Evolutionary conservation across 2,329 filamentous ascomycete genomes (phyloP).

Genomic region (Tolypocladium ophioglossoides): DNA sequence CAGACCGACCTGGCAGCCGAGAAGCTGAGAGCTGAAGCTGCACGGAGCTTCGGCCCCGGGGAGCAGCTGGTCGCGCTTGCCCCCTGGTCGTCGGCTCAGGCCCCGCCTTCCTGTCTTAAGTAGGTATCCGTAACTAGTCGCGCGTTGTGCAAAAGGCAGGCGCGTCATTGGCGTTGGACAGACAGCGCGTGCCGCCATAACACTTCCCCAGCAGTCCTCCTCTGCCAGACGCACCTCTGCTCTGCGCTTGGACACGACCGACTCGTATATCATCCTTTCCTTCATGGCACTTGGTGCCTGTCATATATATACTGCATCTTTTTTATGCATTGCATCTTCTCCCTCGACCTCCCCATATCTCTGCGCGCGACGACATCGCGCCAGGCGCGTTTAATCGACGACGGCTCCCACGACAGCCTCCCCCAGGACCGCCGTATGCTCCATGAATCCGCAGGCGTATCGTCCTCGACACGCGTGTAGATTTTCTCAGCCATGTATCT

Average conservation of each 20-base stretch:
- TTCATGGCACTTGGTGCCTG: background rate
- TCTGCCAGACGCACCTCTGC: background rate
- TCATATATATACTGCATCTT: background rate
- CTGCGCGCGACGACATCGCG: slow-evolving; percentile 3
- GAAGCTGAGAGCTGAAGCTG: no score
- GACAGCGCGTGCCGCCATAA: slow-evolving; percentile 15
- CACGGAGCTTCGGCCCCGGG: background rate
- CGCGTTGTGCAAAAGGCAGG: slow-evolving; percentile 5
- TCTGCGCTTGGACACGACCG: background rate
- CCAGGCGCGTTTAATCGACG: slow-evolving; percentile 7
- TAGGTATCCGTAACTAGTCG: background rate
- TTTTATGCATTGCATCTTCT: background rate
- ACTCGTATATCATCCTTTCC: background rate
- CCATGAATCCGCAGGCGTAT: slow-evolving; percentile 13
- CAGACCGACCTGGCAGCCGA: no score
- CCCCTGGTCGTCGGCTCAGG: background rate
- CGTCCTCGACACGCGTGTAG: slow-evolving; percentile 17
- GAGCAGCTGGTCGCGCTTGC: background rate
- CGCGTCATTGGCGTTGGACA: slow-evolving; percentile 12
- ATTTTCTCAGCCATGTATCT: slow-evolving; percentile 66
- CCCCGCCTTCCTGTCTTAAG: background rate
- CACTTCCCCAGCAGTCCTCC: no score
- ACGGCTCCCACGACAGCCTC: slow-evolving; percentile 1
- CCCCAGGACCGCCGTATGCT: background rate
- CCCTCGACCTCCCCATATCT: background rate